These are phyloP conservation scores for Trichoderma polysporum DNA, from an alignment of 2,329 filamentous ascomycete species.

Conservation along the genomic window DNA sequence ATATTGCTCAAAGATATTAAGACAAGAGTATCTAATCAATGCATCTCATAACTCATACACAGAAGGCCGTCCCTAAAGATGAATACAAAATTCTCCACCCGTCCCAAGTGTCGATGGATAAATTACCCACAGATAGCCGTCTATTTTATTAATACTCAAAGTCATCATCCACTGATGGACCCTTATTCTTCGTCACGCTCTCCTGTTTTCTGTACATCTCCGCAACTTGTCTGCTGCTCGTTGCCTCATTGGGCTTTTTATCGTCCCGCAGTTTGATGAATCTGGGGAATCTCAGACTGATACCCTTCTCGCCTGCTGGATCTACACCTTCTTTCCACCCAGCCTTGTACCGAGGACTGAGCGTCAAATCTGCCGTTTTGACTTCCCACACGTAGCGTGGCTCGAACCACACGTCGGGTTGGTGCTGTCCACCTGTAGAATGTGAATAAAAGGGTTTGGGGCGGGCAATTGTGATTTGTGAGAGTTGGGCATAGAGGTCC, in stretches of 20 bases:
- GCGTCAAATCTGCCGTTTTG: constrained; percentile 90
- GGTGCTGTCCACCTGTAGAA: constrained; percentile 79
- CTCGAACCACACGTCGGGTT: constrained; percentile 98
- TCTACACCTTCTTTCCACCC: constrained; percentile 79
- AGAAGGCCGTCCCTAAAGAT: neutral
- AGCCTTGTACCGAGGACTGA: constrained; percentile 92
- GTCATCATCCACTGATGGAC: constrained; percentile 87
- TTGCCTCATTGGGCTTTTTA: constrained; percentile 92
- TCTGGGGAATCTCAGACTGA: constrained; percentile 85
- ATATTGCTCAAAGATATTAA: neutral
- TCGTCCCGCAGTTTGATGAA: constrained; percentile 92
- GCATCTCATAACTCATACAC: constrained; percentile 13
- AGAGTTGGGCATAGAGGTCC: constrained; percentile 75
- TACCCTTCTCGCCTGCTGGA: constrained; percentile 68
- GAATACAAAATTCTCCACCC: neutral
- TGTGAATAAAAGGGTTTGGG: constrained; percentile 95
- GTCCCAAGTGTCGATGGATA: neutral
- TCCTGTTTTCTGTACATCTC: constrained; percentile 98
- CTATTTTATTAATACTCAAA: constrained; percentile 76
- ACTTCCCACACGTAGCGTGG: constrained; percentile 95
- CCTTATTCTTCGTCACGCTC: constrained; percentile 81
- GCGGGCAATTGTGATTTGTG: constrained; percentile 76
- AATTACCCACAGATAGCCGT: neutral
- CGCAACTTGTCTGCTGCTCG: constrained; percentile 77
- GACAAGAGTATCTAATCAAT: neutral